Evolutionary conservation across 2,329 filamentous ascomycete species (phyloP), one percentile per base, ranked within the genome.

Genomic region (Fusarium sarcochroum): DNA sequence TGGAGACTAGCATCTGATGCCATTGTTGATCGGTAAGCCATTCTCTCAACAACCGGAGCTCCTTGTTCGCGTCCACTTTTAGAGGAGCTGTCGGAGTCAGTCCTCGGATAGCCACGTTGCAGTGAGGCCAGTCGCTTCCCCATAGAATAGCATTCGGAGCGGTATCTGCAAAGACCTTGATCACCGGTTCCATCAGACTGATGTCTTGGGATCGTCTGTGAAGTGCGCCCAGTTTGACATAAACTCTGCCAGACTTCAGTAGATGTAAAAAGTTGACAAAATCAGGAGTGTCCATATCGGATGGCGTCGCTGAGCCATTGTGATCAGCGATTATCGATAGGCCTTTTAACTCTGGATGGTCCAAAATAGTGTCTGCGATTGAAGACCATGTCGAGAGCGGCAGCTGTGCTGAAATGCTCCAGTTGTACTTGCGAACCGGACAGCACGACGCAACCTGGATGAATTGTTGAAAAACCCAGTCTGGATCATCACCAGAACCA

Each of bases 61-160:
- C 58, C 5, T 53, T 14, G 6, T 18, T 11, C 1, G 58, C 53
- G 18, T 62, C 20, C 6, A 62, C 58, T 5, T 46, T 20, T 1
- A 62, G 45, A 5, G 55, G 40, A 6, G 58, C 46, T 21, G 46
- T 23, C 14, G 58, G 58, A 2, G 34, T 41, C 6, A 53, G 38
- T 23, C 55, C 46, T 37, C 25, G 45, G 3, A 30, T 21, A 27
- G 55, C 14, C 15, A 46, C 15, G 13, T 62, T 46, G 15, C 38
- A 46, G 13, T 62, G 56, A 38, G 58, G 58, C 45, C 58, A 62
- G 21, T 62, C 58, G 10, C 55, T 53, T 23, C 55, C 55, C 58
- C 58, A 60, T 1, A 62, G 17, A 0, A 53, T 30, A 0, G 41
- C 23, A 13, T 6, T 2, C 3, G 55, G 30, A 3, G 37, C 53